Evolutionary conservation across 495 filamentous ascomycete species (phyloP).

Genomic region (Neurospora sp.): DNA sequence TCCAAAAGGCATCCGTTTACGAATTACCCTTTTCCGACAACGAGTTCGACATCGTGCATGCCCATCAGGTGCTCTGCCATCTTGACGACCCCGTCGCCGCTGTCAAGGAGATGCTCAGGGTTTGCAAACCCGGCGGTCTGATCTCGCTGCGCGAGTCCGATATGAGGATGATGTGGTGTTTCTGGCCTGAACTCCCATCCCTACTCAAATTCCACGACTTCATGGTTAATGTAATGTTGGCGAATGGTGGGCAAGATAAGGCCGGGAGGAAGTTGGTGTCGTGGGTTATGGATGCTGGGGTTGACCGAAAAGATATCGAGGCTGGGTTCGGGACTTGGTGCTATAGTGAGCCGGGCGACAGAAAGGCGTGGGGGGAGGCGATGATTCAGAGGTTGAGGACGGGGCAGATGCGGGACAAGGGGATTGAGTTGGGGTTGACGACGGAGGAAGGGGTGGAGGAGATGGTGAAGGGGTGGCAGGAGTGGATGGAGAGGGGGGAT

Average conservation of each 20-base stretch:
- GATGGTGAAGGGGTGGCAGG: slow-evolving; percentile 33
- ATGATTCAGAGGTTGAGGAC: slow-evolving; percentile 20
- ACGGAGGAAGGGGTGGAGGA: slow-evolving; percentile 29
- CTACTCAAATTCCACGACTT: slow-evolving; percentile 26
- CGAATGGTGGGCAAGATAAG: slow-evolving; percentile 20
- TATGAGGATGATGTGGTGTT: slow-evolving; percentile 20
- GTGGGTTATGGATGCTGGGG: slow-evolving; percentile 34
- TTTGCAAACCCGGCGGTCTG: slow-evolving; percentile 32
- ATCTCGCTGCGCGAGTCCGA: slow-evolving; percentile 34
- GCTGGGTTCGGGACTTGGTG: slow-evolving; percentile 27
- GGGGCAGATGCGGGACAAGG: slow-evolving; percentile 22
- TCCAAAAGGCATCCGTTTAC: slow-evolving; percentile 28
- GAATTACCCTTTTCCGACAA: slow-evolving; percentile 30
- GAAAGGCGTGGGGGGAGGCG: slow-evolving; percentile 25
- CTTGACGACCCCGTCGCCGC: slow-evolving; percentile 26
- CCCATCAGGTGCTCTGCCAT: slow-evolving; percentile 32
- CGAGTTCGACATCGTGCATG: slow-evolving; percentile 32
- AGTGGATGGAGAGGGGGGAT: slow-evolving; percentile 28
- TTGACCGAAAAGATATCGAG: slow-evolving; percentile 23
- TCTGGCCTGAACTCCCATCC: slow-evolving; percentile 26
- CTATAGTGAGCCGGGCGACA: slow-evolving; percentile 27
- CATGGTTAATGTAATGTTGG: slow-evolving; percentile 15
- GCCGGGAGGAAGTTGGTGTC: slow-evolving; percentile 31
- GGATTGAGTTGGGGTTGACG: slow-evolving; percentile 22
- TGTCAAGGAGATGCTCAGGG: slow-evolving; percentile 33